Evolutionary conservation across 495 filamentous ascomycete genomes (phyloP).

Genomic region (Aspergillus indologenus): DNA sequence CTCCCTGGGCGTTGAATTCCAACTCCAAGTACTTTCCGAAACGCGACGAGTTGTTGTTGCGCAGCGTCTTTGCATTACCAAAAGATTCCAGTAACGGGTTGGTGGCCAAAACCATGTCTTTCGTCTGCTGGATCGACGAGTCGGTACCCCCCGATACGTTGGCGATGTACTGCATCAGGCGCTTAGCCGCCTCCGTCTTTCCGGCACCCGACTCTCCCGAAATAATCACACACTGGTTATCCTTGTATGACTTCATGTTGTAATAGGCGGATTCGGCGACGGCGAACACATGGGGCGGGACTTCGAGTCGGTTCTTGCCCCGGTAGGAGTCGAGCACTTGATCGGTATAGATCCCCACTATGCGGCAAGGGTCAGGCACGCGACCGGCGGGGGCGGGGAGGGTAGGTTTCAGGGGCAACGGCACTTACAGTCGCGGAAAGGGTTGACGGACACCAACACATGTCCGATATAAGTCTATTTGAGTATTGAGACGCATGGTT

Average conservation of each 20-base stretch:
- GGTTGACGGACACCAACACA: conserved; percentile 99
- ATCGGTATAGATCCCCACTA: conserved; percentile 97
- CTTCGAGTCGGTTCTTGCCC: conserved; percentile 95
- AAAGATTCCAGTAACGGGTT: conserved; percentile 98
- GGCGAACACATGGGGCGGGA: conserved; percentile 95
- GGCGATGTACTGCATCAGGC: conserved; percentile 99
- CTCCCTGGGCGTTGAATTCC: conserved; percentile 90
- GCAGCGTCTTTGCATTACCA: conserved; percentile 94
- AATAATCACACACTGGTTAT: conserved; percentile 99
- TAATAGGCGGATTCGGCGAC: conserved; percentile 97
- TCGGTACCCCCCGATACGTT: conserved; percentile 87
- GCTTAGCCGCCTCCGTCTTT: conserved; percentile 99
- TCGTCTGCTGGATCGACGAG: conserved; percentile 93
- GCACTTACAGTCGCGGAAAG: conserved; percentile 81
- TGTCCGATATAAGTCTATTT: conserved; percentile 94
- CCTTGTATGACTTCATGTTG: conserved; percentile 99
- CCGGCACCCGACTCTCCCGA: conserved; percentile 98
- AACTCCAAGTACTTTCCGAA: conserved; percentile 99
- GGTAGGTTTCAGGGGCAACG: conserved; percentile 4
- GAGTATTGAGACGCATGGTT: conserved; percentile 21
- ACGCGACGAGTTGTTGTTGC: conserved; percentile 98
- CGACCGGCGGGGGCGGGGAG: conserved; percentile 13
- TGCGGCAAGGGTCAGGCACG: conserved; percentile 19
- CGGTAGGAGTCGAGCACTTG: conserved; percentile 84
- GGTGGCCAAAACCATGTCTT: conserved; percentile 98